Evolutionary conservation across 139 green algal species (phyloP), one percentile per base, ranked within the genome.

Genomic region (Spirogloea muscicola): DNA sequence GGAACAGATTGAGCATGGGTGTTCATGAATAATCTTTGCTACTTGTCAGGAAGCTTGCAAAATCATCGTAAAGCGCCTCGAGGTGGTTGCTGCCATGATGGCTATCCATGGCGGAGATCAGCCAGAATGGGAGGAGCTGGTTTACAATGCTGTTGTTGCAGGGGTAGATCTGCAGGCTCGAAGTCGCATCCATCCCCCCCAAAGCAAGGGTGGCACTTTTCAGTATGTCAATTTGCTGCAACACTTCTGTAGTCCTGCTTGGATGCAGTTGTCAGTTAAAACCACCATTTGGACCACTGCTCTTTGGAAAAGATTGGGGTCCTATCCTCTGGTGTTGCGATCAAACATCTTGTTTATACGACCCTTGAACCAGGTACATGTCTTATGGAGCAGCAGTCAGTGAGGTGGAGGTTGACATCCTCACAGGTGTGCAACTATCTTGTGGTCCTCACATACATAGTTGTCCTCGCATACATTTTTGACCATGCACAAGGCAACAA

Each of bases 341-440:
- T n/a, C n/a, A n/a, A n/a, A n/a, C n/a, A n/a, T n/a, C n/a, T n/a
- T n/a, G n/a, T n/a, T n/a, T n/a, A n/a, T n/a, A n/a, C n/a, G n/a
- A n/a, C n/a, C n/a, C n/a, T n/a, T n/a, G n/a, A n/a, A n/a, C n/a
- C 74, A 77, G 49, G 37, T 90, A 90, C 79, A 81, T 59, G 58
- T 62, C 72, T 0, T 90, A 83, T 76, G 71, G 82, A 41, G 82
- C 82, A 29, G 71, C 51, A 1, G 64, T 84, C 3, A 84, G 33
- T 3, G 79, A 81, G 60, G 72, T 71, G 10, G 83, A 89, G 65
- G 34, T 88, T 0, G 77, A 91, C 40, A 58, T 86, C 65, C 77
- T 91, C 46, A 91, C 85, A 3, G 66, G 62, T 72, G 16, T 36
- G 62, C 33, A 21, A 37, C 5, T 21, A 27, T 27, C 7, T 21